phyloP scores from a whole-genome alignment of 2,329 filamentous ascomycete species.

The Aureobasidium subglaciale region DNA sequence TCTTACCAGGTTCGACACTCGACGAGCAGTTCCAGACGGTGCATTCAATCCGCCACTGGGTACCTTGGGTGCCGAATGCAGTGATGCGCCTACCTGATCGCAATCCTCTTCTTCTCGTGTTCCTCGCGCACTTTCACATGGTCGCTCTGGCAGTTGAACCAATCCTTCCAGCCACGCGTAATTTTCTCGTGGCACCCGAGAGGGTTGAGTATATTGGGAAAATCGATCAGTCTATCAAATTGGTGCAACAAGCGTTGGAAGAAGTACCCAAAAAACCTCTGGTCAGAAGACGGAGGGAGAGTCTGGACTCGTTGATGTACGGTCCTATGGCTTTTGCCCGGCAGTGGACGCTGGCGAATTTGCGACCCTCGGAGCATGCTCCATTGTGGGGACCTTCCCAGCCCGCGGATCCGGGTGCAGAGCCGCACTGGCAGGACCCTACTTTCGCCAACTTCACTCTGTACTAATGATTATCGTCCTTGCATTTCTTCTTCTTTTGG shows the following conservation, averaged over 20 bases:
- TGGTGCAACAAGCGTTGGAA: background rate
- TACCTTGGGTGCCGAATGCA: constrained; percentile 11
- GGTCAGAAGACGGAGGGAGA: background rate
- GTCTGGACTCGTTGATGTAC: background rate
- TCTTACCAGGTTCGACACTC: background rate
- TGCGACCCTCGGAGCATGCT: background rate
- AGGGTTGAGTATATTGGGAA: constrained; percentile 6
- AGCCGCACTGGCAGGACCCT: constrained; percentile 5
- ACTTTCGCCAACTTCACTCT: background rate
- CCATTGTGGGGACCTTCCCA: background rate
- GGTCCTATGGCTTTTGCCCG: constrained; percentile 6
- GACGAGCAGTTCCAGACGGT: constrained; percentile 7
- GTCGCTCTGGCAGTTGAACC: constrained; percentile 9
- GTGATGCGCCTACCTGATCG: background rate
- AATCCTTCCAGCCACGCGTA: background rate
- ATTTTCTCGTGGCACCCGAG: background rate
- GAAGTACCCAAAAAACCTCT: background rate
- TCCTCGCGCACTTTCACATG: constrained; percentile 13
- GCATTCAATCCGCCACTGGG: constrained; percentile 8
- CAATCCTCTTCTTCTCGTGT: background rate
- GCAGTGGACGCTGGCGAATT: background rate
- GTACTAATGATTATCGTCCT: background rate
- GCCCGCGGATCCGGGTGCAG: background rate
- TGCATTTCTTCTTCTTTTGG: background rate
- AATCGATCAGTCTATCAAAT: background rate